A percentile compares a stretch with the other conserved stretches of the same genome.
Conservation (phyloP, 2,329 filamentous ascomycete genomes). For the Septoria petroselini region DNA sequence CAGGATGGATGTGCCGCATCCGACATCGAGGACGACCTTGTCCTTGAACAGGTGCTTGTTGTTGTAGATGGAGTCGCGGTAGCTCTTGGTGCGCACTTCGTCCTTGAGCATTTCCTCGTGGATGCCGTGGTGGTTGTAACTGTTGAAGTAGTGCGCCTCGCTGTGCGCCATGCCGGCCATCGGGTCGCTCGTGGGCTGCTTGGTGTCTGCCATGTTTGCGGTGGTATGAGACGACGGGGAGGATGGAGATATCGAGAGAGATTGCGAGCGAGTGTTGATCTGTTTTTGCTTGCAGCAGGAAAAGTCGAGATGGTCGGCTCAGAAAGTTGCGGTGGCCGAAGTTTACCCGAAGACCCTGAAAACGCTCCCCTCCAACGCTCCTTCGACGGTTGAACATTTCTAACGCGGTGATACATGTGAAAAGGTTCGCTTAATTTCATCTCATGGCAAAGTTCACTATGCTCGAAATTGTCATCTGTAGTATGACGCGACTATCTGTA, state of each 20-base stretch:
- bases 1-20: slow-evolving; percentile 94
- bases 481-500: neutral
- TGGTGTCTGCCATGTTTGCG: slow-evolving; percentile 16
- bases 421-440: no score
- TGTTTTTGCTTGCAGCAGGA: no score
- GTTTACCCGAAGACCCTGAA: no score
- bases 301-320: no score
- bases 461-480: no score
- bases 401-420: no score
- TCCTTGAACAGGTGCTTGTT: slow-evolving; percentile 92
- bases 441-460: no score
- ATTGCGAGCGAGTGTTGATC: no score
- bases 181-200: slow-evolving; percentile 27
- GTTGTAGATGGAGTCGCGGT: slow-evolving; percentile 96
- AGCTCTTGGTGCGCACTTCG: slow-evolving; percentile 92
- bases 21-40: slow-evolving; percentile 93
- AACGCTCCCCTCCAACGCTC: no score
- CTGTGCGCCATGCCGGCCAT: slow-evolving; percentile 79
- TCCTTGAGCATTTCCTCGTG: slow-evolving; percentile 95
- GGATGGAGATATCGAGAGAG: neutral
- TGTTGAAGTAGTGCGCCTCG: slow-evolving; percentile 99
- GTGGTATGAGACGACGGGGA: neutral
- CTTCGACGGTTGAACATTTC: no score
- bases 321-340: no score
- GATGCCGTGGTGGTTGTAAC: slow-evolving; percentile 98